Conservation (phyloP, 2,329 filamentous ascomycete species). For the Fusarium sp. region DNA sequence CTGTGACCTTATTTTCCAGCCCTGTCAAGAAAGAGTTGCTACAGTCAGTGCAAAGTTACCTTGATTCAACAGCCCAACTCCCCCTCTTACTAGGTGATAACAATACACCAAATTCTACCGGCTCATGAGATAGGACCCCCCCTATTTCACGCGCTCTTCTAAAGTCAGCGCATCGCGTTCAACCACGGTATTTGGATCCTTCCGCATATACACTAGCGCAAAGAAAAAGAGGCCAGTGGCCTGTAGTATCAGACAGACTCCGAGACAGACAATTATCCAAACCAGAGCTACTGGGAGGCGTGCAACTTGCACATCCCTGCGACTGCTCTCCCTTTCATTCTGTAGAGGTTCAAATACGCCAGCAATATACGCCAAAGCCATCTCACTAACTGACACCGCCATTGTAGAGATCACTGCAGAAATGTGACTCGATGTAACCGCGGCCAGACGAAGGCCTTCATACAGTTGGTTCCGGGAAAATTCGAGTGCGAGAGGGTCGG, state of each 20-base stretch:
- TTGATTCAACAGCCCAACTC: too few relatives aligned
- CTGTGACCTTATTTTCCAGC: too few relatives aligned
- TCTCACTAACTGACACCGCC: neutral
- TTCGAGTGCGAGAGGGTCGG: neutral
- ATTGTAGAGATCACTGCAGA: neutral
- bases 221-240: neutral
- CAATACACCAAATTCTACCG: too few relatives aligned
- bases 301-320: neutral
- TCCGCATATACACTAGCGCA: neutral
- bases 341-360: neutral
- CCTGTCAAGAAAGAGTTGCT: too few relatives aligned
- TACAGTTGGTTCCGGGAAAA: slow-evolving; percentile 1
- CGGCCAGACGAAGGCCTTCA: neutral
- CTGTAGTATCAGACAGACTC: neutral
- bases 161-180: neutral
- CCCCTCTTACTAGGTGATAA: too few relatives aligned
- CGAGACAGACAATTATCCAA: neutral
- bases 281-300: neutral
- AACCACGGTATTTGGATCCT: neutral
- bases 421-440: neutral
- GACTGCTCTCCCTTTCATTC: neutral
- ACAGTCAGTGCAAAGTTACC: too few relatives aligned
- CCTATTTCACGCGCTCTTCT: neutral
- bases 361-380: neutral
- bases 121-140: too few relatives aligned